Evolutionary conservation across 495 filamentous ascomycete genomes (phyloP).

Genomic region (Penicillium verhagenii): DNA sequence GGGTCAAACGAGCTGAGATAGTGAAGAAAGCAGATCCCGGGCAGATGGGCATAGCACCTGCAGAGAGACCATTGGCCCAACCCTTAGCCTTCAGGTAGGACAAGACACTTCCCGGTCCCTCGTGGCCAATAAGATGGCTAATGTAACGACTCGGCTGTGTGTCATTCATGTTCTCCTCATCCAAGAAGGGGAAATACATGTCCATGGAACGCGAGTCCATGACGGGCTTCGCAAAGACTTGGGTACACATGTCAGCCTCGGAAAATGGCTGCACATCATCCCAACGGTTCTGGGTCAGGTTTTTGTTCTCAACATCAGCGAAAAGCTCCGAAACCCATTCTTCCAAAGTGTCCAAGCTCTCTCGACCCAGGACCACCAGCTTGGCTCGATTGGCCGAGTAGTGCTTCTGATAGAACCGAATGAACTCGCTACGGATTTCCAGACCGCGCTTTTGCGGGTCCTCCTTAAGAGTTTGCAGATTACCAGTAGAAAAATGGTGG

Average conservation of each 20-base stretch:
- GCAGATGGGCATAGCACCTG: constrained; percentile 73
- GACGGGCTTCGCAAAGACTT: constrained; percentile 93
- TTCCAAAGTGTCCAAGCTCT: constrained; percentile 85
- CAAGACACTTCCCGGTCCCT: constrained; percentile 95
- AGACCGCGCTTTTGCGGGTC: constrained; percentile 77
- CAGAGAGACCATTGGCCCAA: constrained; percentile 86
- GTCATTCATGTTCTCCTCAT: constrained; percentile 81
- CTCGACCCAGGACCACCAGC: constrained; percentile 84
- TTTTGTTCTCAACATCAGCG: constrained; percentile 78
- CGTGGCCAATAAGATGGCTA: constrained; percentile 92
- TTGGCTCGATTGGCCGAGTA: constrained; percentile 98
- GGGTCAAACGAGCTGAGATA: constrained; percentile 75
- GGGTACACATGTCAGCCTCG: constrained; percentile 66
- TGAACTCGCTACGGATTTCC: constrained; percentile 89
- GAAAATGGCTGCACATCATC: constrained; percentile 68
- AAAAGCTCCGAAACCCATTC: constrained; percentile 88
- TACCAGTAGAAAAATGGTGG: constrained; percentile 94
- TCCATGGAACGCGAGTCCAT: constrained; percentile 88
- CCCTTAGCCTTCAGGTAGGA: constrained; percentile 93
- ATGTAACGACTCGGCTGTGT: constrained; percentile 87
- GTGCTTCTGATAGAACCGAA: constrained; percentile 84
- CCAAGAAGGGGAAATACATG: constrained; percentile 83
- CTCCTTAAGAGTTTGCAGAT: constrained; percentile 84
- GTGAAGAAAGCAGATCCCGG: constrained; percentile 85
- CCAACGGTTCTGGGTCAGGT: constrained; percentile 80